Percentiles rank a stretch among this genome's conserved stretches.
phyloP scores from a whole-genome alignment of 2,329 filamentous ascomycete genomes.

The Phaeosphaeriaceae sp. region DNA sequence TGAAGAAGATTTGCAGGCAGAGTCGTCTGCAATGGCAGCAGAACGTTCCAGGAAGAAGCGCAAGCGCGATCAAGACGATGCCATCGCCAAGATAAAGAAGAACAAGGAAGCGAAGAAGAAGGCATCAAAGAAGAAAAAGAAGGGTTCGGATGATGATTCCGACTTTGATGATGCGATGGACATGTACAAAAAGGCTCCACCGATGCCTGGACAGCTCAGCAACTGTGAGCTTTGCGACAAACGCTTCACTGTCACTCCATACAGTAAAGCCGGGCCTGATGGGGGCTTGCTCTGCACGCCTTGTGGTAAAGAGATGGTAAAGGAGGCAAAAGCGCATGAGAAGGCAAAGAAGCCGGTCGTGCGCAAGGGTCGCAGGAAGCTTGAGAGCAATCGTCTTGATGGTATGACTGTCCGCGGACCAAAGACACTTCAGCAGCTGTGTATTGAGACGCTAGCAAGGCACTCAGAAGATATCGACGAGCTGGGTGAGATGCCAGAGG shows the following conservation, averaged over 20 bases:
- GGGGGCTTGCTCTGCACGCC: slow-evolving; percentile 84
- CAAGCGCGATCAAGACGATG: slow-evolving; percentile 62
- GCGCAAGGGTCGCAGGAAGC: slow-evolving; percentile 71
- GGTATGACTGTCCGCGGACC: slow-evolving; percentile 70
- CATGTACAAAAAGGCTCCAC: slow-evolving; percentile 63
- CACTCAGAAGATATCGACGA: slow-evolving; percentile 69
- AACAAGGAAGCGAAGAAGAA: slow-evolving; percentile 59
- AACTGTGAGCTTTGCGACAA: slow-evolving; percentile 87
- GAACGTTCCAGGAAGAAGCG: slow-evolving; percentile 61
- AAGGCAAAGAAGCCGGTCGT: slow-evolving; percentile 64
- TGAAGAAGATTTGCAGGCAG: slow-evolving; percentile 41
- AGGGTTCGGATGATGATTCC: slow-evolving; percentile 51
- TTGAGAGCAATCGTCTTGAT: slow-evolving; percentile 85
- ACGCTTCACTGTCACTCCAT: slow-evolving; percentile 90
- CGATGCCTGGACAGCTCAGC: slow-evolving; percentile 82
- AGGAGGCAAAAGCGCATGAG: slow-evolving; percentile 67
- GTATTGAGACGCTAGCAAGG: slow-evolving; percentile 68
- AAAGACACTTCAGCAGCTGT: slow-evolving; percentile 71
- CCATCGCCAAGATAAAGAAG: slow-evolving; percentile 50
- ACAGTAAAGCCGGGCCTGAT: slow-evolving; percentile 80
- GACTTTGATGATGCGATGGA: slow-evolving; percentile 58
- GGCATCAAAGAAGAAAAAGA: slow-evolving; percentile 51
- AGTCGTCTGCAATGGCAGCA: slow-evolving; percentile 51
- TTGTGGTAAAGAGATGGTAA: slow-evolving; percentile 77
- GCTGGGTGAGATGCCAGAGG: slow-evolving; percentile 66